These are phyloP conservation scores for Triticum urartu DNA, from an alignment of 176 grass and related monocot genomes.

Conservation along the genomic window DNA sequence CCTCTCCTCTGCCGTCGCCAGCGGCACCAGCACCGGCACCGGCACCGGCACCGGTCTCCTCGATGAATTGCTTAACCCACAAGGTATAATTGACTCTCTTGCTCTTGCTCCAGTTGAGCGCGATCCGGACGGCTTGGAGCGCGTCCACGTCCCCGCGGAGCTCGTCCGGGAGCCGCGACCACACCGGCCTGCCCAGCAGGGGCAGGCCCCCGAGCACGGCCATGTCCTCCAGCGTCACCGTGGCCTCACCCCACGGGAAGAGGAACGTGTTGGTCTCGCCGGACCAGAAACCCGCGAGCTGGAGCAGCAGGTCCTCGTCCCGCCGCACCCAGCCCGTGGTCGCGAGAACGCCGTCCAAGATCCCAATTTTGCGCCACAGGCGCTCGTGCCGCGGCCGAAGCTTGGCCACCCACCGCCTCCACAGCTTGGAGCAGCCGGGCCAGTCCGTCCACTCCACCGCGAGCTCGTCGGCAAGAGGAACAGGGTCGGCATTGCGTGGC, in stretches of 20 bases:
- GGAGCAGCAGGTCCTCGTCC: conserved; percentile 47
- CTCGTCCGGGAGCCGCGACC: neutral
- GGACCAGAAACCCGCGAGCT: conserved; percentile 64
- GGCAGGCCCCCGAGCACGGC: conserved; percentile 55
- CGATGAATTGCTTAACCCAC: conserved; percentile 73
- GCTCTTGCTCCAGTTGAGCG: conserved; percentile 61
- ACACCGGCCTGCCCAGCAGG: neutral
- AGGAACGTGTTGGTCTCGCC: conserved; percentile 56
- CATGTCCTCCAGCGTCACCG: conserved; percentile 64
- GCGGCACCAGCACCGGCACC: too few relatives aligned
- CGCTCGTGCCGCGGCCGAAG: conserved; percentile 46
- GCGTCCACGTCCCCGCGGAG: conserved; percentile 43
- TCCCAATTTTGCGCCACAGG: conserved; percentile 57
- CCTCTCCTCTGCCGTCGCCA: neutral
- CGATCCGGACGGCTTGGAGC: conserved; percentile 49
- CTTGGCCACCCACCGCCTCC: conserved; percentile 78
- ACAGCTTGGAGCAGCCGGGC: conserved; percentile 46
- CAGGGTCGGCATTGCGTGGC: neutral
- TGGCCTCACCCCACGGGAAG: conserved; percentile 90
- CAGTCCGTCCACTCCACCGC: conserved; percentile 63
- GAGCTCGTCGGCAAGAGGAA: conserved; percentile 34
- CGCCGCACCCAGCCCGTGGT: conserved; percentile 56
- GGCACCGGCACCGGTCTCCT: neutral
- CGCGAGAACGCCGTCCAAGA: conserved; percentile 53
- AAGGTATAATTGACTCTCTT: conserved; percentile 56